Evolutionary conservation across 345 rosid genomes (phyloP), one percentile per base, ranked within the genome.

Genomic region (Ceriops decandra): DNA sequence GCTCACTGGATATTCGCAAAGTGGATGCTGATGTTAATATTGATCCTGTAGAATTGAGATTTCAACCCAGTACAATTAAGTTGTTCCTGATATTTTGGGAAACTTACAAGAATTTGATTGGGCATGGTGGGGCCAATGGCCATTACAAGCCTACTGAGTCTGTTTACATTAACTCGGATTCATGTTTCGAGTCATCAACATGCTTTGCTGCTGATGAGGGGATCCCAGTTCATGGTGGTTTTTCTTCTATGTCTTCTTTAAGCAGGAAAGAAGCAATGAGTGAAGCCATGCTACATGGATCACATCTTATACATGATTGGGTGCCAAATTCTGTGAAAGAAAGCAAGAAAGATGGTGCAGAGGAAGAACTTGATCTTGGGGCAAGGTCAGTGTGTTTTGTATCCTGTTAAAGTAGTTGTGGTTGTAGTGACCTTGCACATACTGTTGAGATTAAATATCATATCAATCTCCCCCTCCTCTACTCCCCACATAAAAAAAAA

Each of bases 1-100:
- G 97, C 82, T 85, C 93, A 35, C 79, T 91, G 76, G 99, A 95
- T 74, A 87, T 95, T 62, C 85, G 86, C 79, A 88, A 83, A 77
- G 88, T 95, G 79, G 90, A 91, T 83, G 93, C 90, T 38, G 87
- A 89, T 82, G 81, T 91, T 76, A 77, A 65, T 60, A 32, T 89
- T 68, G 90, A 90, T 82, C 97, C 97, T 63, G 24, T 95, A 75
- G 95, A 88, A 76, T 72, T 95, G 64, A 84, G 83, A 78, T 66
- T 90, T 76, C 86, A 86, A 58, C 97, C 96, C 1, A 79, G 80
- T 77, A 79, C 88, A 52, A 78, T 95, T 68, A 82, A 78, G 72
- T 95, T 93, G 96, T 70, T 87, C 72, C 70, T 88, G 66, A 77
- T 60, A 64, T 64, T 85, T 64, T 87, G 95, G 93, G 83, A 86